Evolutionary conservation across 306 rosid species (phyloP).

Genomic region (Trichosanthes cucumerina): DNA sequence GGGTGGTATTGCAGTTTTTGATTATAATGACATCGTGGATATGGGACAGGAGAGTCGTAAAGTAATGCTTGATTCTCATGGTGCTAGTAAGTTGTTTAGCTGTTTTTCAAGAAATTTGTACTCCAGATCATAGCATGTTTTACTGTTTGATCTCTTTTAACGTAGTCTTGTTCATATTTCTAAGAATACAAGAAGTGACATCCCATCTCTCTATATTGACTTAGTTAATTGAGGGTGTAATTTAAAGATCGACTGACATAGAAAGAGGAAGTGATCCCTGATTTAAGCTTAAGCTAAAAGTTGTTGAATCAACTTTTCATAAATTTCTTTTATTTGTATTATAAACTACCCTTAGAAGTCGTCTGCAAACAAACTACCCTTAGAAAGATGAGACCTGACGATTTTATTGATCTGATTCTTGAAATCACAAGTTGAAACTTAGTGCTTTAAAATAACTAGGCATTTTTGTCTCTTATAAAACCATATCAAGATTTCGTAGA

Average conservation of each 20-base stretch:
- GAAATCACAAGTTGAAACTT: neutral
- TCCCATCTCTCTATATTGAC: neutral
- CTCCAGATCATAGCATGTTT: conserved; percentile 1
- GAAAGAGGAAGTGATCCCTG: neutral
- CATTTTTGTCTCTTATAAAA: neutral
- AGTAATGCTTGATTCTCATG: conserved; percentile 30
- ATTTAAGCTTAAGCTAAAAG: neutral
- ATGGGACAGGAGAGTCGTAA: conserved; percentile 57
- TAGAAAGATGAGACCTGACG: neutral
- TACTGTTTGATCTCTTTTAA: neutral
- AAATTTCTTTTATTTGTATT: no score
- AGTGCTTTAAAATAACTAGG: neutral
- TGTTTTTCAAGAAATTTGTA: conserved; percentile 11
- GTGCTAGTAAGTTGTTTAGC: conserved; percentile 41
- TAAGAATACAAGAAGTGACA: neutral
- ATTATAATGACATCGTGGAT: conserved; percentile 46
- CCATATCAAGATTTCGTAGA: neutral
- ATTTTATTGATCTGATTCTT: neutral
- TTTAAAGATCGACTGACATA: neutral
- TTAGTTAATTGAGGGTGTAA: neutral
- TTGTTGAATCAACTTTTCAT: neutral
- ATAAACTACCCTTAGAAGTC: neutral
- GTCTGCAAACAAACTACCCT: no score
- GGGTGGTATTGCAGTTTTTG: conserved; percentile 40
- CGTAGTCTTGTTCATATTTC: neutral